These are phyloP conservation scores for Dictyostelium capitatum DNA, from an alignment of 78 protist genomes.

Conservation along the genomic window DNA sequence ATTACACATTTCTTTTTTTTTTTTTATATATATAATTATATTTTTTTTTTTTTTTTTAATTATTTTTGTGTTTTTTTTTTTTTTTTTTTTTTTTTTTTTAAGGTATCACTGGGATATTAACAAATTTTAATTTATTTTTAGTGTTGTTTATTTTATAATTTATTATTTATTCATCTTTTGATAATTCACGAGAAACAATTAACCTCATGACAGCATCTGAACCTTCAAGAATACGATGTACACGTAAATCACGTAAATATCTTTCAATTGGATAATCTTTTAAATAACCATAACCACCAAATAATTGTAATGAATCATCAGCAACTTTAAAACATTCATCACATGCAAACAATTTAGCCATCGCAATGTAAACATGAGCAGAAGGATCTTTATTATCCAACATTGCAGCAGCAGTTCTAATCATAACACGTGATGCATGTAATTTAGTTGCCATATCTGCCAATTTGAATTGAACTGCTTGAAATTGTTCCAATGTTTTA, in stretches of 20 bases:
- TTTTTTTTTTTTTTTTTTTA: background rate
- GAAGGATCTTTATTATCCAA: conserved; percentile 61
- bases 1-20: no score
- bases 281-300: conserved; percentile 97
- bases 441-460: conserved; percentile 93
- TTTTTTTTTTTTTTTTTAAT: no score
- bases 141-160: background rate
- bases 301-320: conserved; percentile 93
- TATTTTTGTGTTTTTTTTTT: no score
- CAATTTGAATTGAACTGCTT: conserved; percentile 89
- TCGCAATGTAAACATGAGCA: conserved; percentile 88
- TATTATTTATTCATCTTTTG: conserved; percentile 50
- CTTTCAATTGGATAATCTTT: conserved; percentile 93
- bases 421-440: conserved; percentile 88
- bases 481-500: conserved; percentile 79
- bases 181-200: conserved; percentile 45
- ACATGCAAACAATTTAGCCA: conserved; percentile 95
- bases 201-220: conserved; percentile 83
- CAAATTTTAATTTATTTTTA: background rate
- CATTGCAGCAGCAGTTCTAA: conserved; percentile 79
- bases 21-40: no score
- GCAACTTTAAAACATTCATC: conserved; percentile 80
- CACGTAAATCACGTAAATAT: conserved; percentile 95
- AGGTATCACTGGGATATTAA: background rate
- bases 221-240: conserved; percentile 97